Conservation (phyloP, 2,329 filamentous ascomycete species). For the Monosporascus sp. region DNA sequence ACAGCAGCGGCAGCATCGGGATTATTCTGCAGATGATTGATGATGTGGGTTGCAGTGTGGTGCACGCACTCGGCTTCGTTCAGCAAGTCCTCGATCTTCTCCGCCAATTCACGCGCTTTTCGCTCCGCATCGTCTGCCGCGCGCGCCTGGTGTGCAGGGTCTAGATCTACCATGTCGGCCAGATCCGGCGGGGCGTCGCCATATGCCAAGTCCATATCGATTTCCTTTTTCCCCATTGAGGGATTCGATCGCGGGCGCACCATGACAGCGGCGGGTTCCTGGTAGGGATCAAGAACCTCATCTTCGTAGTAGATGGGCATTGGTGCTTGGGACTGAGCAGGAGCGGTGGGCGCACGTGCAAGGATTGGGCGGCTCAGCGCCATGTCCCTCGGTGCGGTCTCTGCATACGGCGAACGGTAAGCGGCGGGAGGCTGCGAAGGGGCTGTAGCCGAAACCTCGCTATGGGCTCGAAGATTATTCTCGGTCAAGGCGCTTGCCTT, state of each 20-base stretch:
- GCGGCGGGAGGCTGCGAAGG: slow-evolving; percentile 37
- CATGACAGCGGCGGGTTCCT: slow-evolving; percentile 10
- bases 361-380: slow-evolving; percentile 34
- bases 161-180: slow-evolving; percentile 30
- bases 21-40: slow-evolving; percentile 67
- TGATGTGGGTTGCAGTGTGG: slow-evolving; percentile 76
- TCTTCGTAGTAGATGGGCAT: slow-evolving; percentile 12
- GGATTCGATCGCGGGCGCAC: slow-evolving; percentile 37
- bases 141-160: slow-evolving; percentile 42
- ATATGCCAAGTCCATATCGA: slow-evolving; percentile 92
- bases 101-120: slow-evolving; percentile 54
- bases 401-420: slow-evolving; percentile 36
- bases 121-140: slow-evolving; percentile 54
- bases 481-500: slow-evolving; percentile 41
- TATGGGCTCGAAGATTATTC: slow-evolving; percentile 47
- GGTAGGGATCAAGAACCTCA: slow-evolving; percentile 4
- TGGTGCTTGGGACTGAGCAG: not conserved
- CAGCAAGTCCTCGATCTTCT: slow-evolving; percentile 69
- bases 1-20: slow-evolving; percentile 93
- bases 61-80: slow-evolving; percentile 87
- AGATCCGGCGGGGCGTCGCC: slow-evolving; percentile 73
- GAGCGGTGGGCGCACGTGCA: slow-evolving; percentile 24
- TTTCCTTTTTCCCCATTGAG: slow-evolving; percentile 38
- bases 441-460: slow-evolving; percentile 45
- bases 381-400: slow-evolving; percentile 40